A percentile compares a stretch with the other conserved stretches of the same genome.
phyloP scores from a whole-genome alignment of 1,139 yeast genomes.

The Suhomyces bolitotheri region DNA sequence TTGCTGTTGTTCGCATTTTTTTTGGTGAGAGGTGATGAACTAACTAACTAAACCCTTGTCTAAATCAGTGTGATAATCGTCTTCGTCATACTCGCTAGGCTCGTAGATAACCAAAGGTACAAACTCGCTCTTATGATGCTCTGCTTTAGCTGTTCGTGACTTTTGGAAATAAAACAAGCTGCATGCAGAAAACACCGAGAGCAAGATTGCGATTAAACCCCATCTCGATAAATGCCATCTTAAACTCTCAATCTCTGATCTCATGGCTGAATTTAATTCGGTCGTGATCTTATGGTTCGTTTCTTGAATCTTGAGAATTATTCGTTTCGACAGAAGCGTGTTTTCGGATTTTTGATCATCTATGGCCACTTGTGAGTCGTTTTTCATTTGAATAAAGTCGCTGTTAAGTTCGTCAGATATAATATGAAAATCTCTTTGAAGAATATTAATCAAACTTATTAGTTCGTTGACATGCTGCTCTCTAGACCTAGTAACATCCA shows the following conservation, averaged over 20 bases:
- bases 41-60: conserved; percentile 26
- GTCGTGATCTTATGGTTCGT: conserved; percentile 84
- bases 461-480: conserved; percentile 70
- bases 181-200: conserved; percentile 44
- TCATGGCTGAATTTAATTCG: conserved; percentile 75
- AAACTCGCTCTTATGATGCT: conserved; percentile 35
- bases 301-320: conserved; percentile 76
- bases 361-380: conserved; percentile 80
- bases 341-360: conserved; percentile 87
- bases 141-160: conserved; percentile 26
- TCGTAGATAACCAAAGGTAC: conserved; percentile 48
- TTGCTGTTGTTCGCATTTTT: conserved; percentile 7
- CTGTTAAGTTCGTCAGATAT: conserved; percentile 79
- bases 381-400: conserved; percentile 61
- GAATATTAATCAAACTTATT: conserved; percentile 62
- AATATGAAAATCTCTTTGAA: conserved; percentile 71
- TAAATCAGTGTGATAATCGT: conserved; percentile 48
- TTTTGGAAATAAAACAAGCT: conserved; percentile 43
- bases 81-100: conserved; percentile 51
- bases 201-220: conserved; percentile 66
- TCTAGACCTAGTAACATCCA: conserved; percentile 74
- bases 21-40: too few species aligned
- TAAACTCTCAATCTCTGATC: conserved; percentile 82
- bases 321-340: conserved; percentile 68
- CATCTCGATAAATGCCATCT: conserved; percentile 94